Conservation (phyloP, 306 rosid genomes). For the Delonix regia region DNA sequence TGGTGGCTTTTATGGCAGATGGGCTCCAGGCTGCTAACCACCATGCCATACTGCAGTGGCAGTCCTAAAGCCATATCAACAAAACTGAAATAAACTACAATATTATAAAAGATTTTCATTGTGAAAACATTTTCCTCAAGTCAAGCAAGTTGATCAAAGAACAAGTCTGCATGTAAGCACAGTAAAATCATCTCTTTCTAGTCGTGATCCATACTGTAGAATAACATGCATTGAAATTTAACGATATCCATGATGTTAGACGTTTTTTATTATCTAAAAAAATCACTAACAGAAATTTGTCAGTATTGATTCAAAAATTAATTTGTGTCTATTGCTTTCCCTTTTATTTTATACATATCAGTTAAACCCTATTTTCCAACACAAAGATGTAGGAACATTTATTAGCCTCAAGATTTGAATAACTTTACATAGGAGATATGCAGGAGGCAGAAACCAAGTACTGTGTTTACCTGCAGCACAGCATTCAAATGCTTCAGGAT, state of each 20-base stretch:
- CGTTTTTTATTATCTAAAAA: not conserved
- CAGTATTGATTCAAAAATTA: conserved; percentile 24
- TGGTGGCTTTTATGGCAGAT: not conserved
- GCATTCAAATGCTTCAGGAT: conserved; percentile 78
- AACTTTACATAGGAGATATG: not conserved
- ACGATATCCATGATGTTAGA: not conserved
- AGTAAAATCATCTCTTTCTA: not conserved
- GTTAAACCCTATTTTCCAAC: conserved; percentile 14
- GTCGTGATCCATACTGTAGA: not conserved
- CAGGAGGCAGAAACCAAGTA: conserved; percentile 51
- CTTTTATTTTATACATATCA: conserved; percentile 16
- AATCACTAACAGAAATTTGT: not conserved
- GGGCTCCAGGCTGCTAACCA: not conserved
- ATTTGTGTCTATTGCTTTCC: not conserved
- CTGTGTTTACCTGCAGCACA: conserved; percentile 78
- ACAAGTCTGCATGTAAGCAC: not conserved
- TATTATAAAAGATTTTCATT: not conserved
- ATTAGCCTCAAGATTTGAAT: conserved; percentile 30
- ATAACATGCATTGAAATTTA: not conserved
- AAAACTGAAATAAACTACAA: not conserved
- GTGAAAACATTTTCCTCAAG: not conserved
- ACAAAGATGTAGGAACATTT: conserved; percentile 17
- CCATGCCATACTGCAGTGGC: not conserved
- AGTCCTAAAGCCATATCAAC: not conserved
- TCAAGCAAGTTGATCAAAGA: not conserved